phyloP scores from a whole-genome alignment of 306 rosid genomes.

The Cicer arietinum region DNA sequence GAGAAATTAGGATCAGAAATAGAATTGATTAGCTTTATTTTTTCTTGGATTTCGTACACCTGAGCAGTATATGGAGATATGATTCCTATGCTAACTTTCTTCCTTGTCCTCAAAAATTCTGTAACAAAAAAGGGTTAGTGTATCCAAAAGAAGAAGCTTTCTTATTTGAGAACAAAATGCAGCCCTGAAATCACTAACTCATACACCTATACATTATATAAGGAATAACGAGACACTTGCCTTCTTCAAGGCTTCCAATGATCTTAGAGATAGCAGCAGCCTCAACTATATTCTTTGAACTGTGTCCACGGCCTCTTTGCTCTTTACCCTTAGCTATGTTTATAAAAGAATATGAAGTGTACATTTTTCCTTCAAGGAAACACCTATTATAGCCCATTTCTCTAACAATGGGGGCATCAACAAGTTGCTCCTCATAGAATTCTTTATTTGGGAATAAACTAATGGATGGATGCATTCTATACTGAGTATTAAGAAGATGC shows the following conservation, averaged over 20 bases:
- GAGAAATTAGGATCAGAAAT: conserved; percentile 44
- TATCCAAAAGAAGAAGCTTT: background rate
- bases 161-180: conserved; percentile 1
- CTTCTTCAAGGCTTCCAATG: conserved; percentile 54
- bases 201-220: background rate
- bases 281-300: conserved; percentile 60
- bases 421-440: conserved; percentile 48
- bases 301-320: conserved; percentile 26
- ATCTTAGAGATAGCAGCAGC: conserved; percentile 59
- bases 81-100: conserved; percentile 65
- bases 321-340: conserved; percentile 57
- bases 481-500: conserved; percentile 53
- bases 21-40: conserved; percentile 35
- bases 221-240: conserved; percentile 35
- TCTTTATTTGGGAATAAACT: conserved; percentile 54
- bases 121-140: background rate
- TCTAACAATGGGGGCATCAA: conserved; percentile 45
- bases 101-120: conserved; percentile 48
- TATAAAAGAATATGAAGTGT: conserved; percentile 48
- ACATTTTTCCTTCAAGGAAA: conserved; percentile 49
- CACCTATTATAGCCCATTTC: conserved; percentile 27
- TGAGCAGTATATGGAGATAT: conserved; percentile 72
- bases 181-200: background rate
- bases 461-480: conserved; percentile 64
- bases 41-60: conserved; percentile 58